phyloP scores from a whole-genome alignment of 2,329 filamentous ascomycete genomes.

The Coniella lustricola region DNA sequence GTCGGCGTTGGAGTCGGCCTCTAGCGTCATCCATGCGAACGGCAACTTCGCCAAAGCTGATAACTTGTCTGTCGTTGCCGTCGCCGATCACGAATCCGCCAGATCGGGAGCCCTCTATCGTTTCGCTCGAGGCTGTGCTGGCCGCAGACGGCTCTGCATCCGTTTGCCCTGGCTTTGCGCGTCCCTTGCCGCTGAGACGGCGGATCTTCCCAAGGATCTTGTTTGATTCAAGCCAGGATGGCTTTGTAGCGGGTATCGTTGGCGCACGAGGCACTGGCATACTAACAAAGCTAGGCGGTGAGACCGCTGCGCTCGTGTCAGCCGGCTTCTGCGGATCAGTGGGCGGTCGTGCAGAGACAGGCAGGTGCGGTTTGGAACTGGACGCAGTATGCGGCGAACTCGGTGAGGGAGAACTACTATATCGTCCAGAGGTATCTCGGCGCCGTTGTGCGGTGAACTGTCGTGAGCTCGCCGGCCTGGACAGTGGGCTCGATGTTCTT shows the following conservation, averaged over 20 bases:
- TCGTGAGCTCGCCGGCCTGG: conserved; percentile 5
- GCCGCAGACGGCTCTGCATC: not conserved
- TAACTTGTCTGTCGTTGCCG: conserved; percentile 11
- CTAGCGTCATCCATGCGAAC: not conserved
- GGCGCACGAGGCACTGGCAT: not conserved
- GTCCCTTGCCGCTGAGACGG: not conserved
- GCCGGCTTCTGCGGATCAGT: not conserved
- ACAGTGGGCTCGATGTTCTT: conserved; percentile 9
- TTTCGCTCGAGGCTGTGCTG: conserved; percentile 14
- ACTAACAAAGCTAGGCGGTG: not conserved
- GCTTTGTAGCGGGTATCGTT: not conserved
- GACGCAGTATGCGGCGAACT: conserved; percentile 39
- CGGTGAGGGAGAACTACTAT: conserved; percentile 31
- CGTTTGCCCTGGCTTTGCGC: conserved; percentile 9
- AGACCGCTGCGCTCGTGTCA: not conserved
- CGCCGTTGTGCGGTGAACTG: conserved; percentile 1
- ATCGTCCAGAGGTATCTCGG: conserved; percentile 17
- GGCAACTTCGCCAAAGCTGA: conserved; percentile 1
- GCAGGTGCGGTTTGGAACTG: not conserved
- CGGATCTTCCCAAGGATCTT: not conserved
- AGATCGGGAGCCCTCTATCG: conserved; percentile 19
- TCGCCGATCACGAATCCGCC: conserved; percentile 20
- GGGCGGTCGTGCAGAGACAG: conserved; percentile 5
- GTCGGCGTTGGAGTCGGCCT: conserved; percentile 8
- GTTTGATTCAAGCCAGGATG: not conserved